Base-by-base conservation (phyloP, 768 basidiomycete genomes). In the Pisolithus orientalis region DNA sequence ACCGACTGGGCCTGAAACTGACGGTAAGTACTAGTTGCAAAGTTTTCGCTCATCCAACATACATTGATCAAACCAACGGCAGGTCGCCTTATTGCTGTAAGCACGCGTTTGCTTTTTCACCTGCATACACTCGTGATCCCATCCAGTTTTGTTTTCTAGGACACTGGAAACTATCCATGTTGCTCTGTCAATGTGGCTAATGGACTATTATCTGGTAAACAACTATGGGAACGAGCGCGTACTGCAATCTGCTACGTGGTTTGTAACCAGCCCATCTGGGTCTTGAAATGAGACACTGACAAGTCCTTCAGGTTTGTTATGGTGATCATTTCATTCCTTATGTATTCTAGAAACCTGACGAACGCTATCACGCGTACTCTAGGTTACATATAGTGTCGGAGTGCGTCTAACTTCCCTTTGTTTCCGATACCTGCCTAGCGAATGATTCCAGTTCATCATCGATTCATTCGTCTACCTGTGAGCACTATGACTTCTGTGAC, bases 71-170 rank as follows among this genome's bases (percentile, higher is more conserved):
- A 17, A 45, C 27, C 16, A 27, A 39, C 9, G 24, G 27, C 28
- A 55, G 50, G 54, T 55, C 34, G 50, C 54, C 9, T 3, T 44
- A 28, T 37, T 55, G n/a, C 29, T 50, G 54, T 55, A 14, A 39
- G 47, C 44, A 5, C 13, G 34, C 5, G 34, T 14, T 34, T 13
- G 10, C 13, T 14, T 34, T 4, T 13, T 11, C 34, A 14, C 34
- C 4, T 34, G 34, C 13, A 14, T 34, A 13, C 34, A 5, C 34
- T 5, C 13, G 14, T 21, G 11, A 5, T 34, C 5, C 11, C 32
- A 10, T 34, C 32, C 32, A 10, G 10, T 34, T 14, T 13, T 34
- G 34, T 34, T 11, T 14, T 13, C 1, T 34, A 55, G 54, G 28
- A 17, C 34, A 7, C n/a, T 51, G 5, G 54, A 55, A 38, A 51